Base-by-base conservation (phyloP, 352 stramenopile species). In the Phytopythium litorale region DNA sequence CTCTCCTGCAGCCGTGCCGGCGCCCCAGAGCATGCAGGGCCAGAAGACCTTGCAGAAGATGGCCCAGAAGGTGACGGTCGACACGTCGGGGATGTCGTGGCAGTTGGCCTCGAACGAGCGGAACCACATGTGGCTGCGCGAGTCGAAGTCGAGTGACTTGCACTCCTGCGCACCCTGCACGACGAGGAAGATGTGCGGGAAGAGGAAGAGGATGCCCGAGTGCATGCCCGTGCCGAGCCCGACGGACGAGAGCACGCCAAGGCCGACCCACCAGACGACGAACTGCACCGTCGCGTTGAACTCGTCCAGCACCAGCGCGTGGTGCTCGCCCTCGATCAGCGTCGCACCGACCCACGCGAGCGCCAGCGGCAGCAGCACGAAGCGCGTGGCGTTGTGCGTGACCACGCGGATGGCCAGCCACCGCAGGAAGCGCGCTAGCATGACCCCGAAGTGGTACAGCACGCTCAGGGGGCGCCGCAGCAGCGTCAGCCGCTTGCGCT, bases 111-210 rank as follows among this genome's bases (percentile, higher is more conserved):
- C 80, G 25, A 93, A 94, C 33, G 87, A 79, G 49, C 87, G 77
- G 70, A 97, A 97, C 89, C 89, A 98, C 84, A 97, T 97, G 71
- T 97, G 78, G 50, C 81, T 71, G 45, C 75, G 76, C 61, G 84
- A 93, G 62, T 97, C 88, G 67, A 98, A 98, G 58, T 91, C 74
- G 53, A 96, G 68, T 43, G 88, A 96, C 28, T 78, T 76, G 69
- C 91, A 98, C 60, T 93, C 89, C 58, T 97, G 67, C 2, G 87
- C 90, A 23, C 86, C 89, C 33, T 93, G 87, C 30, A 97, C 88
- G 40, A 98, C 92, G 57, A 96, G 73, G 73, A 98, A 97, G 56
- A 98, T 98, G 73, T 98, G 94, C 42, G 94, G 94, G 75, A 98
- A 97, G 13, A 98, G 75, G 68, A 98, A 98, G 15, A 98, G 76